Evolutionary conservation across 1,284 basidiomycete species (phyloP), one percentile per base, ranked within the genome.

Genomic region (Puccinia hordei): DNA sequence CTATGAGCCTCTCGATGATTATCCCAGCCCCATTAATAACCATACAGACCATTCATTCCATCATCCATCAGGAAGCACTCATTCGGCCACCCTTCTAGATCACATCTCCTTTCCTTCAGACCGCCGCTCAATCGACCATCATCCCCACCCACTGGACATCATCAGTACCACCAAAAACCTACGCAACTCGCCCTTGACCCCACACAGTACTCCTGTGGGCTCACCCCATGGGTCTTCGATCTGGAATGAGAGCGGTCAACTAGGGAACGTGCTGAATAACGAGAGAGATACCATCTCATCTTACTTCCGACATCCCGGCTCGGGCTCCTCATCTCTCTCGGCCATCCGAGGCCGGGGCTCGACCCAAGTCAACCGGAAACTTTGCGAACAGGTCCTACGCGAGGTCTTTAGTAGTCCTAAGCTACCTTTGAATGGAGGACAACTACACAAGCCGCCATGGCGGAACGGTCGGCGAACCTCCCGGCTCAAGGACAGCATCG

Each of bases 361-460:
- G 19, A 97, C 95, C 1, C 90, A 91, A 65, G 94, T 97, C 79
- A 97, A 98, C 85, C 93, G 92, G 59, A 92, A 90, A 85, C 87
- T 98, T 81, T 95, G 94, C 86, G 94, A 97, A 84, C 93, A 95
- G 83, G 93, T 98, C 65, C 95, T 98, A 85, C 92, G 90, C 78
- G 92, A 92, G 17, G 90, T 97, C 44, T 87, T 97, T 65, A 82
- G 80, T 41, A 82, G 81, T 46, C 84, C 84, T 15, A 84, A 83
- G 75, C 74, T 84, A 24, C 81, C 81, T n/a, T 80, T 35, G 22
- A 38, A 77, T 22, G 63, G 63, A 15, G 63, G 63, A 15, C 57
- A 51, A 35, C 19, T 65, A 1, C 41, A 41, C 41, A 75, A 75
- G 59, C 73, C 73, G 30, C 53, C 73, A 12, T 75, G 73, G 73